Conservation (phyloP, 2,329 filamentous ascomycete species). For the Botryotinia globosa region DNA sequence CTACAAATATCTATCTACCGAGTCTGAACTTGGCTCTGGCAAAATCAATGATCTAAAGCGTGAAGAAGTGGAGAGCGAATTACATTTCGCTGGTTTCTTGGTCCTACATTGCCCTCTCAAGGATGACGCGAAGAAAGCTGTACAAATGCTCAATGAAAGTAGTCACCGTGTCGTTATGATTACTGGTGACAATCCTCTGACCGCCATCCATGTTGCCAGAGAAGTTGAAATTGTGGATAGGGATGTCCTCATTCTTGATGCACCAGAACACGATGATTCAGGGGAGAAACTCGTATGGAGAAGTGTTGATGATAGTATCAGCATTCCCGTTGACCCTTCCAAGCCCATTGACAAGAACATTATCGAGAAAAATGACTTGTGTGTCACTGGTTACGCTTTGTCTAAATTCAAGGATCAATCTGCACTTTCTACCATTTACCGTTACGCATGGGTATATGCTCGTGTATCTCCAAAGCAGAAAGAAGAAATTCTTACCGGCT, state of each 20-base stretch:
- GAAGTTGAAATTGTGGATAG: slow-evolving; percentile 98
- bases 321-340: slow-evolving; percentile 79
- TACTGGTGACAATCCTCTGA: slow-evolving; percentile 95
- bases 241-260: slow-evolving; percentile 90
- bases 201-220: slow-evolving; percentile 89
- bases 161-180: slow-evolving; percentile 99
- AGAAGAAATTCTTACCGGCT: slow-evolving; percentile 93
- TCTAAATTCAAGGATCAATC: slow-evolving; percentile 81
- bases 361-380: slow-evolving; percentile 82
- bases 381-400: slow-evolving; percentile 91
- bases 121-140: slow-evolving; percentile 89
- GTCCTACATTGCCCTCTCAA: slow-evolving; percentile 95
- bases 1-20: slow-evolving; percentile 84
- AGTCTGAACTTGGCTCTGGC: slow-evolving; percentile 75
- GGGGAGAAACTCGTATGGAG: slow-evolving; percentile 87
- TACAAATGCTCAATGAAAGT: slow-evolving; percentile 97
- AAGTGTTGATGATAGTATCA: slow-evolving; percentile 86
- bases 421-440: slow-evolving; percentile 73
- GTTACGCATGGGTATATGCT: slow-evolving; percentile 95
- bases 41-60: slow-evolving; percentile 93
- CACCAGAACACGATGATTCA: slow-evolving; percentile 82
- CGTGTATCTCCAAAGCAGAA: slow-evolving; percentile 98
- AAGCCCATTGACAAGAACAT: slow-evolving; percentile 79
- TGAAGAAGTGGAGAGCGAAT: slow-evolving; percentile 80
- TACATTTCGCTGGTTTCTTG: slow-evolving; percentile 91